Base-by-base conservation (phyloP, 2,329 filamentous ascomycete species). In the Aspergillus jensenii region DNA sequence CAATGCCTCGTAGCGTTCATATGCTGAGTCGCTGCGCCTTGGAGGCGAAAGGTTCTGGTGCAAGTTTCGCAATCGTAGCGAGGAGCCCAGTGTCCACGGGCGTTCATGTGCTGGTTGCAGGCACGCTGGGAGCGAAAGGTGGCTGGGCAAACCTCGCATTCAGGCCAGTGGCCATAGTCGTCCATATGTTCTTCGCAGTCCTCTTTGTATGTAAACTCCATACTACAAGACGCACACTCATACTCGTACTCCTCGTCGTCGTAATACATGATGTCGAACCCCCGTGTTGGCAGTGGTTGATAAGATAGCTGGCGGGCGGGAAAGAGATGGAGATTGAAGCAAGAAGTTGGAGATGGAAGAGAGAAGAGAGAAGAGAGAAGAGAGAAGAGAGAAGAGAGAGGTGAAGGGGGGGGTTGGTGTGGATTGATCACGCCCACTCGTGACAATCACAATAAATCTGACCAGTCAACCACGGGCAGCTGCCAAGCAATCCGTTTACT, bases 1-100 rank as follows among this genome's bases (percentile, higher is more conserved):
- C 68, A 74, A 55, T 75, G 71, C 7, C 62, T 56, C 6, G 59
- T 14, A 9, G 62, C 62, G n/a, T 67, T 50, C 71, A 73, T 74
- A 58, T 76, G 75, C 40, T 73, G 65, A 33, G 64, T 48, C 23
- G 60, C 65, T 7, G 66, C 62, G 45, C 52, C 35, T 52, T 66
- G 55, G 14, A 64, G 64, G n/a, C 19, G 21, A 59, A 73, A 75
- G 2, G 47, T 41, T 2, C 52, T 58, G 31, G 43, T 6, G 62
- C 73, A 75, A 15, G 61, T 70, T 58, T 74, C 66, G 56, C 73
- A 76, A 40, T 65, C 56, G 27, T 25, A 58, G 4, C 25, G 33
- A 4, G 21, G 35, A 9, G 55, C 48, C 66, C 68, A 68, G 56
- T 73, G 68, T 21, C 47, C 39, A 1, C 59, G 55, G 15, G 60